Conservation (phyloP, 495 filamentous ascomycete genomes). For the Penicillium paradoxum region DNA sequence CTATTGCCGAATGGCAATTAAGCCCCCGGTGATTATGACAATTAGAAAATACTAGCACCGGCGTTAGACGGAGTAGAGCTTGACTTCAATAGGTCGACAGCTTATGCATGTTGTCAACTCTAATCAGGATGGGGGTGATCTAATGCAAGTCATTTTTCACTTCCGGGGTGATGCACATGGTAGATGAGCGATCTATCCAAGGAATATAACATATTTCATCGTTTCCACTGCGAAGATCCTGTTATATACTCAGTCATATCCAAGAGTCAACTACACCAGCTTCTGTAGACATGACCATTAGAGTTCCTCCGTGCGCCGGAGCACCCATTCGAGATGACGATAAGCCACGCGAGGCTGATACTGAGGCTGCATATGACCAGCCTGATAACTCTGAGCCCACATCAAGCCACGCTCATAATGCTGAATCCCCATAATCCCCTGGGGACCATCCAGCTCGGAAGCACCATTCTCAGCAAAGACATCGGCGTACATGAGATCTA, state of each 20-base stretch:
- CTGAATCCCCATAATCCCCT: slow-evolving; percentile 60
- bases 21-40: too few relatives aligned
- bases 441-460: slow-evolving; percentile 22
- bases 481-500: slow-evolving; percentile 31
- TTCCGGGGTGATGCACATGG: neutral
- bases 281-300: slow-evolving; percentile 8
- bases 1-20: too few relatives aligned
- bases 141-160: neutral
- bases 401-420: slow-evolving; percentile 70
- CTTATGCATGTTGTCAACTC: neutral
- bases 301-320: slow-evolving; percentile 50
- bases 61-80: too few relatives aligned
- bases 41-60: too few relatives aligned
- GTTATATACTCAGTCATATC: too few relatives aligned
- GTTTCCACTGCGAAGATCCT: too few relatives aligned
- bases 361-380: slow-evolving; percentile 64
- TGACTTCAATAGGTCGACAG: too few relatives aligned
- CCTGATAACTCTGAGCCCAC: slow-evolving; percentile 54
- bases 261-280: neutral
- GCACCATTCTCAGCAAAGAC: slow-evolving; percentile 30
- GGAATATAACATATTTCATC: neutral
- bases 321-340: slow-evolving; percentile 63
- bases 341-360: slow-evolving; percentile 62
- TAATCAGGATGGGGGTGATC: neutral
- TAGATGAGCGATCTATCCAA: neutral